phyloP scores from a whole-genome alignment of 2,329 filamentous ascomycete species.

The Chaetomiaceae sp. region DNA sequence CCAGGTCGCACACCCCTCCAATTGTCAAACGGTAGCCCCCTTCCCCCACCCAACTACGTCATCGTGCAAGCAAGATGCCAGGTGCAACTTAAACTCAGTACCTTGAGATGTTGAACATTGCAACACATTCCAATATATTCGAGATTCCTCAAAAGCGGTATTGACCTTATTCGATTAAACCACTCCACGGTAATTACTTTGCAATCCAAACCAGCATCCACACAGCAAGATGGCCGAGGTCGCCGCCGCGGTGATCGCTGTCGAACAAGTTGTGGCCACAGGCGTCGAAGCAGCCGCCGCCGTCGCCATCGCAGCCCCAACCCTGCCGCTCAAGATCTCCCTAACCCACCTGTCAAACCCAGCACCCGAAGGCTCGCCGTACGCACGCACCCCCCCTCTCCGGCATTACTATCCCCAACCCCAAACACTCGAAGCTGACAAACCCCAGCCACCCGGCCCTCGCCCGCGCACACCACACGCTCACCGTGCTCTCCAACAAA shows the following conservation, averaged over 20 bases:
- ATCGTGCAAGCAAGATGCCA: background rate
- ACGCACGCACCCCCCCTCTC: slow-evolving; percentile 20
- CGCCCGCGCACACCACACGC: slow-evolving; percentile 46
- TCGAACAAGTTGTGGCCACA: slow-evolving; percentile 40
- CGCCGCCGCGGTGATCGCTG: slow-evolving; percentile 36
- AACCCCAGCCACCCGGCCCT: slow-evolving; percentile 37
- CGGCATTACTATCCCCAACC: no score
- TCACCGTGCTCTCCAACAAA: slow-evolving; percentile 48
- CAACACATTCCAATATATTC: no score
- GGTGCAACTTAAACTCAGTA: no score
- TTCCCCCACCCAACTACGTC: background rate
- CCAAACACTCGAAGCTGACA: no score
- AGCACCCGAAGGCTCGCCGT: slow-evolving; percentile 31
- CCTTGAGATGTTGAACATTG: no score
- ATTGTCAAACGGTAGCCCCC: no score
- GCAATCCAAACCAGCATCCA: background rate
- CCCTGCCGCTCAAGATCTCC: slow-evolving; percentile 47
- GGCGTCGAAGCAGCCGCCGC: slow-evolving; percentile 39
- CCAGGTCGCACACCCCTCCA: no score
- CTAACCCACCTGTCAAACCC: slow-evolving; percentile 44
- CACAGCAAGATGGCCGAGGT: slow-evolving; percentile 35
- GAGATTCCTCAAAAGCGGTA: no score
- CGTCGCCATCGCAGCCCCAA: slow-evolving; percentile 46
- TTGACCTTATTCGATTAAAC: no score
- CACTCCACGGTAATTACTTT: no score